These are phyloP conservation scores for Lepidopterella palustris DNA, from an alignment of 495 filamentous ascomycete species.

Conservation along the genomic window DNA sequence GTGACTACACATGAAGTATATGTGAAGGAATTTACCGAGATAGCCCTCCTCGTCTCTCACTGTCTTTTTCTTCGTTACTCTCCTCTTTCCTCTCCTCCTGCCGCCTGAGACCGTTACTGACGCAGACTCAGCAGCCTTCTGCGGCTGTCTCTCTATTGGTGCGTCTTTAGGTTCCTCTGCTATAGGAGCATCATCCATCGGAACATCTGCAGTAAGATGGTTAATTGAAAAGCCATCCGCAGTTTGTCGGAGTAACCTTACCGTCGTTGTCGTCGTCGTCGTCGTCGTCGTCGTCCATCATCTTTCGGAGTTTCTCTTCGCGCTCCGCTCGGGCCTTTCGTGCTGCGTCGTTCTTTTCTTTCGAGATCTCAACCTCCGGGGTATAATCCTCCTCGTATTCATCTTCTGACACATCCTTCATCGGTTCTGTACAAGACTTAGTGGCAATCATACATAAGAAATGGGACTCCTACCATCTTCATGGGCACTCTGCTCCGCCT, in stretches of 20 bases:
- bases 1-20: neutral
- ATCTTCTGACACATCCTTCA: conserved; percentile 63
- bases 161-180: conserved; percentile 41
- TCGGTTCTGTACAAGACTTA: conserved; percentile 36
- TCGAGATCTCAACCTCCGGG: conserved; percentile 16
- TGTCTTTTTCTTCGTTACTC: conserved; percentile 83
- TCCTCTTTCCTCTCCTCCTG: conserved; percentile 69
- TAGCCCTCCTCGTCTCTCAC: conserved; percentile 91
- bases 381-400: conserved; percentile 66
- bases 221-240: neutral
- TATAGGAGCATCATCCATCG: conserved; percentile 33
- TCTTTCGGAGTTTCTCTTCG: conserved; percentile 63
- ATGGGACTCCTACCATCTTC: conserved; percentile 49
- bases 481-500: neutral
- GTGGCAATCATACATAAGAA: neutral
- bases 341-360: conserved; percentile 37
- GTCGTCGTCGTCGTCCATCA: conserved; percentile 69
- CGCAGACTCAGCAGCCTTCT: conserved; percentile 19
- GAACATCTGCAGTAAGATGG: conserved; percentile 30
- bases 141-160: conserved; percentile 38
- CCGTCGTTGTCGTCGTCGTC: neutral
- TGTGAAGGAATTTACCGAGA: conserved; percentile 54
- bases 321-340: conserved; percentile 60
- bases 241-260: neutral
- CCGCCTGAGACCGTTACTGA: conserved; percentile 50